Evolutionary conservation across 768 basidiomycete genomes (phyloP), one percentile per base, ranked within the genome.

Genomic region (Termitomyces sp.): DNA sequence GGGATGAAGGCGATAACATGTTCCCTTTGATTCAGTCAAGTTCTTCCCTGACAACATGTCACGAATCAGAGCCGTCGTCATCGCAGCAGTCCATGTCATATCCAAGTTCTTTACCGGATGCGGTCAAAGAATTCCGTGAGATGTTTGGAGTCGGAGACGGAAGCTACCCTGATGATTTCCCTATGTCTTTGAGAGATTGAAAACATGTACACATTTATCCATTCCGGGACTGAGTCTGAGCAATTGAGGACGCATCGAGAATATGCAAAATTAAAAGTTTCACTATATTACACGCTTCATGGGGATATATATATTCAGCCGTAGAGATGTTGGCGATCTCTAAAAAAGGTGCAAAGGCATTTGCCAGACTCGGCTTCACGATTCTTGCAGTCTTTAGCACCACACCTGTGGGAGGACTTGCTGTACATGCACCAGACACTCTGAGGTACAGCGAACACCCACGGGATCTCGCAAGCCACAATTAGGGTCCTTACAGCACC

Each of bases 81-180:
- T 56, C 49, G 13, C 49, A 57, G 35, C 54, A 59, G 43, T 56
- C 48, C 8, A 53, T 28, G 14, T 58, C 32, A 20, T 55, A 42
- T 47, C 57, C 62, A 47, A 67, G 60, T 38, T 74, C 76, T 32
- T 63, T 76, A 42, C 77, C 77, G 14, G 63, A 61, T 45, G 74
- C 61, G 32, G 70, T 80, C 16, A 71, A 73, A 62, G 72, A 77
- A 22, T 79, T 82, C 60, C 70, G 63, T 40, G 69, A 70, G 7
- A 80, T 82, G 76, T 78, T 81, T 64, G 73, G 66, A 32, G 64
- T 60, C 24, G 71, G 64, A 26, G 69, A 72, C 7, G 72, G 68
- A 43, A 78, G 76, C 49, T 78, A 73, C 64, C 76, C 77, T 4
- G 66, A 72, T 7, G 69, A 71, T 66, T 80, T 77, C 59, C 76